Conservation (phyloP, 371 early-diverging fungal species). For the Syncephalastrum racemosum region DNA sequence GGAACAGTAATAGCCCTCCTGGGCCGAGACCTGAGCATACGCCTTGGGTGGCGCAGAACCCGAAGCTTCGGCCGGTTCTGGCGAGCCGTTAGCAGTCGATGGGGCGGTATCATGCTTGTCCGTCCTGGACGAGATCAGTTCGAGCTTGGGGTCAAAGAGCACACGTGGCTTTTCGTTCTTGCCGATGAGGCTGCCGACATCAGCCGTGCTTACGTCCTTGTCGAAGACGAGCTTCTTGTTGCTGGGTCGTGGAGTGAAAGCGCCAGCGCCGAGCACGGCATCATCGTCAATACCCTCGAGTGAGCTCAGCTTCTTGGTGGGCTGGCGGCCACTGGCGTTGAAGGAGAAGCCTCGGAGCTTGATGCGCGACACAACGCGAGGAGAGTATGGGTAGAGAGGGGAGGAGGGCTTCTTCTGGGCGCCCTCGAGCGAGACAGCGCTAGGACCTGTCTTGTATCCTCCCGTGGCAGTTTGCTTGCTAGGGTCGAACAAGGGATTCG, state of each 20-base stretch:
- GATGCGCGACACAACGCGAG: slow-evolving; percentile 66
- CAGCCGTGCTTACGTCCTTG: slow-evolving; percentile 25
- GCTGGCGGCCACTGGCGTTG: slow-evolving; percentile 5
- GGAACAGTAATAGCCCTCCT: slow-evolving; percentile 36
- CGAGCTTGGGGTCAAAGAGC: slow-evolving; percentile 33
- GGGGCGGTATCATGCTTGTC: slow-evolving; percentile 4
- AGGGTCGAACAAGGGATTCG: slow-evolving; percentile 74
- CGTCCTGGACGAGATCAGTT: slow-evolving; percentile 19
- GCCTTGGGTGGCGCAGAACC: slow-evolving; percentile 12
- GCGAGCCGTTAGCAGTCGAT: neutral
- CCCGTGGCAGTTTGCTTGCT: slow-evolving; percentile 22
- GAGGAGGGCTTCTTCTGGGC: slow-evolving; percentile 48
- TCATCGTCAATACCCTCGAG: slow-evolving; percentile 64
- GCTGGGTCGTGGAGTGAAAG: slow-evolving; percentile 71
- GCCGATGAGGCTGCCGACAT: slow-evolving; percentile 26
- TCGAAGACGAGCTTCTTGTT: slow-evolving; percentile 70
- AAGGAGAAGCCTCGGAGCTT: slow-evolving; percentile 67
- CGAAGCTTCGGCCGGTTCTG: neutral
- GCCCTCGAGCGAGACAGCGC: slow-evolving; percentile 47
- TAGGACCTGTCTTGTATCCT: slow-evolving; percentile 43
- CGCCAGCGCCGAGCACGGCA: slow-evolving; percentile 64
- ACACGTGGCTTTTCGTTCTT: slow-evolving; percentile 22
- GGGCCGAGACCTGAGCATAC: slow-evolving; percentile 16
- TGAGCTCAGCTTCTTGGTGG: slow-evolving; percentile 27
- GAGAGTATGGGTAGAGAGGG: slow-evolving; percentile 63